Evolutionary conservation across 106 monocot genomes (phyloP).

Genomic region (Posidonia australis): DNA sequence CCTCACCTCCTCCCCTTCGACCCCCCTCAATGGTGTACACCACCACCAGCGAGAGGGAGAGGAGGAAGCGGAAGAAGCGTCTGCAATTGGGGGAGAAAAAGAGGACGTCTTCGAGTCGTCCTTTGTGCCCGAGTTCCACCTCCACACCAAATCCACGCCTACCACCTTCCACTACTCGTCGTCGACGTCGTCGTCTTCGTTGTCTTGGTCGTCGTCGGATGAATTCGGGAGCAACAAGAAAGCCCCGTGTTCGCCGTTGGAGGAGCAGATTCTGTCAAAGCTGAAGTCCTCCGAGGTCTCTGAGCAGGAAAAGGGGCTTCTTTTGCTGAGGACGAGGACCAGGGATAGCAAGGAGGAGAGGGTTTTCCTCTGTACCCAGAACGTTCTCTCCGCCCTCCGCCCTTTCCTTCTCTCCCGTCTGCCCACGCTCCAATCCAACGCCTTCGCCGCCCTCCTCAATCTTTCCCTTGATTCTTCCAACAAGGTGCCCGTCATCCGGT

Average conservation of each 20-base stretch:
- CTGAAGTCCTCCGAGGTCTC: slow-evolving; percentile 24
- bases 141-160: neutral
- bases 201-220: neutral
- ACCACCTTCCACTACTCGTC: neutral
- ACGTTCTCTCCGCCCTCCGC: slow-evolving; percentile 41
- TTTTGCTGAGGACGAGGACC: slow-evolving; percentile 36
- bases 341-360: slow-evolving; percentile 32
- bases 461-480: slow-evolving; percentile 61
- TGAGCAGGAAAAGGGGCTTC: slow-evolving; percentile 34
- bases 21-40: too few species aligned
- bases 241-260: neutral
- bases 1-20: neutral
- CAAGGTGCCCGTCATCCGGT: slow-evolving; percentile 54
- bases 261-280: slow-evolving; percentile 37
- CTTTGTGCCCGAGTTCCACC: neutral
- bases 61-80: neutral
- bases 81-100: neutral
- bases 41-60: neutral
- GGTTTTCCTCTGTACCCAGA: slow-evolving; percentile 41
- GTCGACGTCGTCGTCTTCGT: slow-evolving; percentile 2
- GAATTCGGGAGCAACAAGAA: neutral
- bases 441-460: slow-evolving; percentile 61
- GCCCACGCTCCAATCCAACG: slow-evolving; percentile 32
- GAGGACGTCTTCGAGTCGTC: neutral
- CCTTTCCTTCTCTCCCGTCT: slow-evolving; percentile 37